A percentile compares a stretch with the other conserved stretches of the same genome.
Conservation (phyloP, 306 rosid species). For the Pueraria montana region DNA sequence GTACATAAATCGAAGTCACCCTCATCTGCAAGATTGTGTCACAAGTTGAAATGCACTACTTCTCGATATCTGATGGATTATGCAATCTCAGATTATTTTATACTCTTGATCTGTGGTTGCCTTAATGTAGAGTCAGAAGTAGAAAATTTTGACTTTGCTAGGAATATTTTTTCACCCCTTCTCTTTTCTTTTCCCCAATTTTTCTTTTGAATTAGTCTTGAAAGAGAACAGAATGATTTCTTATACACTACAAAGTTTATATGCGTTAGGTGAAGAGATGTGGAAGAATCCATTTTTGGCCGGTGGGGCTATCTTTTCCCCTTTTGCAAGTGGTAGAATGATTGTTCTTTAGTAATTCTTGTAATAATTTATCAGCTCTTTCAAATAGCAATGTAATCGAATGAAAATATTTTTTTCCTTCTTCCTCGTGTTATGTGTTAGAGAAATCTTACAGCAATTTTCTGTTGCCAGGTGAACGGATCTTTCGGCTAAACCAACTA, state of each 20-base stretch:
- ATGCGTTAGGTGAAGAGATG: constrained; percentile 65
- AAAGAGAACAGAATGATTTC: constrained; percentile 63
- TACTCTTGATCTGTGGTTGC: constrained; percentile 58
- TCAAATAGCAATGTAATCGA: constrained; percentile 56
- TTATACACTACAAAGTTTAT: constrained; percentile 70
- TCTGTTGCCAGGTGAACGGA: background rate
- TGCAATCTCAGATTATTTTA: constrained; percentile 55
- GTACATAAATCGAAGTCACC: constrained; percentile 87
- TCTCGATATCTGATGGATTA: constrained; percentile 59
- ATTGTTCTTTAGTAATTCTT: constrained; percentile 64
- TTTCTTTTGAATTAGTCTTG: constrained; percentile 57
- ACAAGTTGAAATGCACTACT: constrained; percentile 77
- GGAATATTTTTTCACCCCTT: constrained; percentile 47
- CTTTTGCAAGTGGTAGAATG: constrained; percentile 67
- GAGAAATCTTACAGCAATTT: constrained; percentile 17
- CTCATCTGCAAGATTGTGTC: constrained; percentile 80
- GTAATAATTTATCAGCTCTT: constrained; percentile 72
- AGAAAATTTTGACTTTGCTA: constrained; percentile 77
- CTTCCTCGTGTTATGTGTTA: background rate
- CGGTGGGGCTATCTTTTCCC: constrained; percentile 61
- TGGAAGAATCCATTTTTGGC: constrained; percentile 70
- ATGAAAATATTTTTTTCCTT: constrained; percentile 41
- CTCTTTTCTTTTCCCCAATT: constrained; percentile 22
- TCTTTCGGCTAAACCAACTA: constrained; percentile 16
- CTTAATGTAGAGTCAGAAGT: constrained; percentile 71